Evolutionary conservation across 345 rosid species (phyloP), one percentile per base, ranked within the genome.

Genomic region (Microthlaspi erraticum): DNA sequence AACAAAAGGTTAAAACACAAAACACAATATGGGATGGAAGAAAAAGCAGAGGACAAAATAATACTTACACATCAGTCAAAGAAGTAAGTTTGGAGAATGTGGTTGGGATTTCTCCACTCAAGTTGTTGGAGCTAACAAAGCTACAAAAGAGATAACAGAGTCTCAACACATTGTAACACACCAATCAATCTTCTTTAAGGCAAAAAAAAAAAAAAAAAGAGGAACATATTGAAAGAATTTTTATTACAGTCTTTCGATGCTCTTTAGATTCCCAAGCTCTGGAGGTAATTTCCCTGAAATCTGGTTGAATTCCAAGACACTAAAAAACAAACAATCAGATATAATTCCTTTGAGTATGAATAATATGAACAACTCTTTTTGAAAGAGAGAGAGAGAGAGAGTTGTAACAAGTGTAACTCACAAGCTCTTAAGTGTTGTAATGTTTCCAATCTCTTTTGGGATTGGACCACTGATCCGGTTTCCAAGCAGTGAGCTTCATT

Each of bases 371-470:
- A 74, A 56, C 46, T n/a, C 56, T 57, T n/a, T 1, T 17, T 0
- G 8, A 5, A 39, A 33, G 52, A 52, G 26, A 10, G n/a, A 39
- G n/a, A n/a, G n/a, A n/a, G n/a, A n/a, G n/a, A n/a, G n/a, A n/a
- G n/a, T n/a, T n/a, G n/a, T n/a, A n/a, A n/a, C n/a, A n/a, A 66
- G 20, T n/a, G 55, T 44, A 46, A 46, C 89, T 80, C 63, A 87
- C 92, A 85, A 23, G 32, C 63, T 58, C 2, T 0, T 5, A 44
- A 87, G 89, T 65, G 61, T 83, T 63, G 68, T 19, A 49, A 84
- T 26, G 68, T 82, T 87, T 33, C 76, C 89, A 36, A 81, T 41
- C 68, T 82, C 84, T 80, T 75, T 73, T 1, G 91, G 91, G 45
- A 87, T 80, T 8, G 78, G 14, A 68, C 91, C 88, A 0, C 67